A percentile compares a stretch with the other conserved stretches of the same genome.
Evolutionary conservation across 2,329 filamentous ascomycete genomes (phyloP).

Genomic region (Hortaea sp.): DNA sequence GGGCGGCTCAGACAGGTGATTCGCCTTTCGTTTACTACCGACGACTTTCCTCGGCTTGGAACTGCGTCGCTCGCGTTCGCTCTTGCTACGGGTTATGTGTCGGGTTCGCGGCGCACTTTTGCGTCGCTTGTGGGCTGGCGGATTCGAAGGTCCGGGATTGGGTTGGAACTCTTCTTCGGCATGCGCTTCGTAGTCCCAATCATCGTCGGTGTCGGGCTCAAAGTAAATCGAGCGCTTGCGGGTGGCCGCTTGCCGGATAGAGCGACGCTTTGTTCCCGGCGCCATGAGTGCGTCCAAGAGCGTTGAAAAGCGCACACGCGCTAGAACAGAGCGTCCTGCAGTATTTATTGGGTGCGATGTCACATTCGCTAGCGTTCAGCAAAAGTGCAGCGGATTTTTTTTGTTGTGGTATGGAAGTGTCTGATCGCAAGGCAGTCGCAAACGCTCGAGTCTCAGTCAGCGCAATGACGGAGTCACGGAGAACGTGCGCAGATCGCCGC

Average conservation of each 20-base stretch:
- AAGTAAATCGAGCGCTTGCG: constrained; percentile 25
- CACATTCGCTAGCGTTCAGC: no score
- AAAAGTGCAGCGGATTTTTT: no score
- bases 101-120: constrained; percentile 9
- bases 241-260: constrained; percentile 21
- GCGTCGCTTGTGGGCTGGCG: constrained; percentile 15
- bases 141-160: constrained; percentile 4
- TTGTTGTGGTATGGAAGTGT: no score
- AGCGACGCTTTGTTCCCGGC: constrained; percentile 22
- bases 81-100: constrained; percentile 16
- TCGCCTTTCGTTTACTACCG: constrained; percentile 6
- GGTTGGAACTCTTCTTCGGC: constrained; percentile 12
- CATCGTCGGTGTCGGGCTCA: constrained; percentile 26
- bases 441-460: no score
- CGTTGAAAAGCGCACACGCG: no score
- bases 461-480: no score
- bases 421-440: no score
- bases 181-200: constrained; percentile 14
- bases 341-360: no score
- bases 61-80: constrained; percentile 1
- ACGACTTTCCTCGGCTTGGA: neutral
- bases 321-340: no score
- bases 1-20: neutral
- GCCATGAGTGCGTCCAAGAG: neutral
- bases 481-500: no score